Percentiles rank a stretch among this genome's conserved stretches.
These are phyloP conservation scores for Brachypodium distachyon DNA, from an alignment of 202 grass and related monocot species.

Conservation along the genomic window DNA sequence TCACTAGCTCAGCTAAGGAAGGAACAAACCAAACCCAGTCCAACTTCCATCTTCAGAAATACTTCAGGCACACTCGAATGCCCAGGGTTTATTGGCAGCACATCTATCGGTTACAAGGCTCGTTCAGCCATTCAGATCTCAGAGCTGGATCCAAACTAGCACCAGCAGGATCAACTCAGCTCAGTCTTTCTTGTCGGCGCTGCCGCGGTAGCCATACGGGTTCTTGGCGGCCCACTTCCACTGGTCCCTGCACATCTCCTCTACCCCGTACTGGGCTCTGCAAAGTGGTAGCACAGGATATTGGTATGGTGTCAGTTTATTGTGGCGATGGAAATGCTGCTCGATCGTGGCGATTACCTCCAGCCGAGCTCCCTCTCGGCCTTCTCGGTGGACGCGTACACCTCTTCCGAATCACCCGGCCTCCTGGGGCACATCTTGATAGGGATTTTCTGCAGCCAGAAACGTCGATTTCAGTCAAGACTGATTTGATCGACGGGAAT, in stretches of 20 bases:
- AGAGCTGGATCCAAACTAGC: not conserved
- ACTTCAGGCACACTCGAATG: not conserved
- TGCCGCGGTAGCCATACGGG: conserved; percentile 35
- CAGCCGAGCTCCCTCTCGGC: conserved; percentile 50
- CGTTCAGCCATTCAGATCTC: too few species aligned
- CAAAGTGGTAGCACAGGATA: too few species aligned
- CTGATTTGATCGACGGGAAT: not conserved
- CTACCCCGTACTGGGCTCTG: conserved; percentile 70
- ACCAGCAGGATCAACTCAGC: not conserved
- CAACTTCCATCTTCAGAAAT: not conserved
- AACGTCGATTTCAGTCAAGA: not conserved
- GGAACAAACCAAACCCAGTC: too few species aligned
- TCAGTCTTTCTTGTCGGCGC: not conserved
- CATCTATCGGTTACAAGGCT: not conserved
- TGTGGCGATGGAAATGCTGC: too few species aligned
- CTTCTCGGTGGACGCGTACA: conserved; percentile 58
- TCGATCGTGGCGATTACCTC: conserved; percentile 27
- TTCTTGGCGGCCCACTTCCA: conserved; percentile 89
- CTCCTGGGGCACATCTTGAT: conserved; percentile 53
- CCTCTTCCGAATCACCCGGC: conserved; percentile 48
- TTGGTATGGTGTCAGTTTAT: too few species aligned
- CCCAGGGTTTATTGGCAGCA: conserved; percentile 16
- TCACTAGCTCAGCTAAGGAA: too few species aligned
- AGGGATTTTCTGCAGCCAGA: conserved; percentile 52
- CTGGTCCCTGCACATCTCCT: conserved; percentile 90